Evolutionary conservation across 495 filamentous ascomycete genomes (phyloP), one percentile per base, ranked within the genome.

Genomic region (Friedmanniomyces endolithicus): DNA sequence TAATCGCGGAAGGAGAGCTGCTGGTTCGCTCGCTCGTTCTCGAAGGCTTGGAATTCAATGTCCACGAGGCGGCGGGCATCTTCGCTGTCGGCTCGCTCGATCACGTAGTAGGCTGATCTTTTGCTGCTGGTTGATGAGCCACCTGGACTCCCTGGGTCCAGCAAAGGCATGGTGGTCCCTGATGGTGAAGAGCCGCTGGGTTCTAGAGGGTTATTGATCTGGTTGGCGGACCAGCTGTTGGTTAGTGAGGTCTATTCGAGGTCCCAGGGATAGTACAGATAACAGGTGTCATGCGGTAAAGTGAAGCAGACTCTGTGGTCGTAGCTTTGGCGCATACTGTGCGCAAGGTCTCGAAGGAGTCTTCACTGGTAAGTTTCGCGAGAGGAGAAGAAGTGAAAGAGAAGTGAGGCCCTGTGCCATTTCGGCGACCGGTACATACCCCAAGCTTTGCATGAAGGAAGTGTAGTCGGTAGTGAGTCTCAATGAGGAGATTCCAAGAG

Each of bases 31-130:
- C 53, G 25, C 22, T 61, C 58, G 24, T 61, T 40, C 27, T 56
- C 58, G 41, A 61, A 61, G 6, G 58, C 58, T 39, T 52, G 53
- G 48, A 61, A 57, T 48, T 61, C 58, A 29, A 61, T 61, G 24
- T 61, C 58, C 14, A 61, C 58, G 1, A 61, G 48, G n/a, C 58
- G 53, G 14, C 53, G 58, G 44, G 47, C 48, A 44, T 61, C 58
- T n/a, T 51, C n/a, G 8, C 25, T 24, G 17, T 27, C 35, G 25
- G 53, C 58, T 8, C 23, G 33, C 14, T 24, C 37, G 25, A 60
- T 50, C 27, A 24, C 34, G 35, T 56, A 57, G 40, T 50, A 7
- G 24, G 39, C 33, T 33, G 37, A n/a, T 35, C 27, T 12, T 52
- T 44, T 46, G 40, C 24, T 50, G 31, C 45, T 44, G 1, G 45